Evolutionary conservation across 192 early-diverging fungal genomes (phyloP).

Genomic region (Backusella parvicylindrica): DNA sequence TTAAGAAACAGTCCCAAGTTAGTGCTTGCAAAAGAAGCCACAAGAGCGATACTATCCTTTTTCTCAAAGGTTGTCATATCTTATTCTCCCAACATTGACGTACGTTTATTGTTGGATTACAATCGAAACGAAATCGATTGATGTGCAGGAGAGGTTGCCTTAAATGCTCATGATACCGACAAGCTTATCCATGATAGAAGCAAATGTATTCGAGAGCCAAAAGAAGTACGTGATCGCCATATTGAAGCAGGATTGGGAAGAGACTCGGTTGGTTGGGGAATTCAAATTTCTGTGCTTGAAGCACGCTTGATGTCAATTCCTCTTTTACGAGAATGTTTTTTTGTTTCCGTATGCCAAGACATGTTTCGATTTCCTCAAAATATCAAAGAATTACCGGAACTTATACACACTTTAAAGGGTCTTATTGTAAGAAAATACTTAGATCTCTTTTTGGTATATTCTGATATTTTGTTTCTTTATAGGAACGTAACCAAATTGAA

Average conservation of each 20-base stretch:
- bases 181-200: constrained; percentile 1
- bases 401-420: neutral
- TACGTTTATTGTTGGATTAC: no score
- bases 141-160: neutral
- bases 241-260: neutral
- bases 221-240: neutral
- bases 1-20: no score
- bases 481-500: neutral
- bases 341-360: neutral
- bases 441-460: neutral
- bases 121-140: no score
- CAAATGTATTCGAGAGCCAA: neutral
- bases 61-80: no score
- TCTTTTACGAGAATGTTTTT: neutral
- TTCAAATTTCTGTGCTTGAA: neutral
- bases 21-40: no score
- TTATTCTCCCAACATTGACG: no score
- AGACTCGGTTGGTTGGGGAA: neutral
- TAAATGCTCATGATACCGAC: neutral
- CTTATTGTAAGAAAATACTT: constrained; percentile 6
- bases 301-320: neutral
- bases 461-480: neutral
- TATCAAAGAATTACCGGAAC: neutral
- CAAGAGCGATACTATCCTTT: no score
- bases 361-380: neutral